Conservation (phyloP, 345 rosid genomes). For the Psidium friedrichsthalianum region DNA sequence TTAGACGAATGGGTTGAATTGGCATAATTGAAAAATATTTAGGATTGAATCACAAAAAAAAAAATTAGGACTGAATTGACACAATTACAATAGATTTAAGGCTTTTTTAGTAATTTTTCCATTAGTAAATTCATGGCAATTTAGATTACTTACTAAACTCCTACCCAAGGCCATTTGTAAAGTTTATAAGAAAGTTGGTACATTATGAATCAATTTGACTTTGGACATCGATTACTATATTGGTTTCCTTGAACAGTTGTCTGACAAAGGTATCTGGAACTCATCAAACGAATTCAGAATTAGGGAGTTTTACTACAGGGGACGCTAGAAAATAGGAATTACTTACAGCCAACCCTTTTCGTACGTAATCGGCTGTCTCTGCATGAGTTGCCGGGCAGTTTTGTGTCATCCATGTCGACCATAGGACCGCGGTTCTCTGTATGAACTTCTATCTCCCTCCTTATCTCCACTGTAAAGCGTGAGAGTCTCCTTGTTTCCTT, state of each 20-base stretch:
- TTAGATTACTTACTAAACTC: background rate
- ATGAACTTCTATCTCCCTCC: conserved; percentile 64
- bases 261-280: background rate
- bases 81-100: too few relatives aligned
- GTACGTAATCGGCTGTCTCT: conserved; percentile 55
- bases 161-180: background rate
- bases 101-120: too few relatives aligned
- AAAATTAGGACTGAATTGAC: too few relatives aligned
- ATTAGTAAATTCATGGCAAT: background rate
- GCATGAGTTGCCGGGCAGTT: conserved; percentile 64
- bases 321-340: background rate
- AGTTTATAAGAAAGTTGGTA: background rate
- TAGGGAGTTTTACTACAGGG: background rate
- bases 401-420: conserved; percentile 64
- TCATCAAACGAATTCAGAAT: background rate
- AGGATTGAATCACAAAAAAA: too few relatives aligned
- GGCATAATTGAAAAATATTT: too few relatives aligned
- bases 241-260: background rate
- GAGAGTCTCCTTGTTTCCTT: conserved; percentile 81
- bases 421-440: conserved; percentile 50
- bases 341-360: conserved; percentile 68
- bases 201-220: background rate
- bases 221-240: background rate
- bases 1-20: too few relatives aligned
- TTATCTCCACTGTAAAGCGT: conserved; percentile 74